Base-by-base conservation (phyloP, 768 basidiomycete species). In the Phanerochaete carnosa region DNA sequence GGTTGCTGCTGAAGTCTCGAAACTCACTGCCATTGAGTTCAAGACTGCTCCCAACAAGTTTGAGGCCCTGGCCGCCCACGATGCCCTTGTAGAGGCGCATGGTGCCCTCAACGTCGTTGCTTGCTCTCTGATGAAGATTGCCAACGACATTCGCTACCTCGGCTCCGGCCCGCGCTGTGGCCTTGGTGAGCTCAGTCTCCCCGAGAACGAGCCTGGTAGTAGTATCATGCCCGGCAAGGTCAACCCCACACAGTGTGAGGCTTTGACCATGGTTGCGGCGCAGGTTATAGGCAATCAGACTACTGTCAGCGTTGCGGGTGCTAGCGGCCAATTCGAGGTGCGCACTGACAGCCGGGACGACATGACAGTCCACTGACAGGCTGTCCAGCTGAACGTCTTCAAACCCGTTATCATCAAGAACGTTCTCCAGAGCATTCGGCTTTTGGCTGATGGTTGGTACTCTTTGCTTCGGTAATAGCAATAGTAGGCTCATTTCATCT, bases 211-310 rank as follows among this genome's bases (percentile, higher is more conserved):
- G 76, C 97, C 97, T 46, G 97, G 97, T 50, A 95, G 94, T 70
- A 96, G 94, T 60, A 98, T 99, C 77, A 99, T 99, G 97, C 97
- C 95, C 7, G 97, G 97, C 62, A 98, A 99, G 79, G 97, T 99
- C 61, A 99, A 99, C 77, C 97, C 97, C 12, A 99, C 97, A 4
- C 97, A 99, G 73, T 98, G 97, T 67, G 97, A 99, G 76, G 97
- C 97, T 8, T 75, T 98, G 62, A 98, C 97, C 11, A 98, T 98
- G 97, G 94, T 98, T 25, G 93, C 94, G 45, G 95, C 96, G 0
- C 97, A 98, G 74, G 96, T 98, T 4, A 96, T 98, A 76, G 97
- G 97, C 45, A 99, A 98, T 77, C 92, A 98, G 74, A 95, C 94
- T 12, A 76, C 89, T 47, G 92, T 98, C 72, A 91, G 89, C 68